These are phyloP conservation scores for Taiwanofungus camphoratus DNA, from an alignment of 1,284 basidiomycete genomes.

Conservation along the genomic window DNA sequence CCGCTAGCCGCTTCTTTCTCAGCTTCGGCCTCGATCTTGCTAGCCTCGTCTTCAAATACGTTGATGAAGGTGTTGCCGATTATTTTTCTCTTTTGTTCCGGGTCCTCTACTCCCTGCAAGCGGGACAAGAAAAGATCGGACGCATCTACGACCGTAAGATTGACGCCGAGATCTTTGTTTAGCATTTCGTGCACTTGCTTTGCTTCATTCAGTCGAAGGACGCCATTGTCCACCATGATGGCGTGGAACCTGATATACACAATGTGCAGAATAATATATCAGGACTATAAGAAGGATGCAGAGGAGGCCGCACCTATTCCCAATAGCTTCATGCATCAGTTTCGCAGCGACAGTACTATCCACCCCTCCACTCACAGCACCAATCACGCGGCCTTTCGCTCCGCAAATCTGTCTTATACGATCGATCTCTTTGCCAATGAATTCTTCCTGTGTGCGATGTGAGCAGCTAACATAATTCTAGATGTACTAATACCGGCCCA, in stretches of 20 bases:
- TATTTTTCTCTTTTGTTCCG: slow-evolving; percentile 96
- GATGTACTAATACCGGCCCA: slow-evolving; percentile 26
- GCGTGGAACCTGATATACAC: slow-evolving; percentile 79
- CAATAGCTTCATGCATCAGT: slow-evolving; percentile 99
- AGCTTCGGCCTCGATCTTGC: slow-evolving; percentile 84
- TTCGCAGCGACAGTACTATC: slow-evolving; percentile 98
- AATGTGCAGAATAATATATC: neutral
- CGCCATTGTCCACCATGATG: slow-evolving; percentile 99
- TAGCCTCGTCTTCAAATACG: slow-evolving; percentile 92
- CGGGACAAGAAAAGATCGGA: slow-evolving; percentile 91
- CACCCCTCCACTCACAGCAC: slow-evolving; percentile 96
- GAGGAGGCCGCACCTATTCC: slow-evolving; percentile 63
- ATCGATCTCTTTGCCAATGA: slow-evolving; percentile 95
- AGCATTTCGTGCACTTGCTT: slow-evolving; percentile 95
- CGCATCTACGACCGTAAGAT: slow-evolving; percentile 93
- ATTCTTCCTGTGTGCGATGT: slow-evolving; percentile 67
- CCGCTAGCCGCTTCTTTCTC: slow-evolving; percentile 67
- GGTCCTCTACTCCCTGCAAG: slow-evolving; percentile 89
- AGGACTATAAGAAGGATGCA: neutral
- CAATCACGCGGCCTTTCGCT: slow-evolving; percentile 92
- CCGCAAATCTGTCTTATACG: slow-evolving; percentile 96
- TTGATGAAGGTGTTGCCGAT: slow-evolving; percentile 99
- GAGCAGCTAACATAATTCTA: slow-evolving; percentile 1
- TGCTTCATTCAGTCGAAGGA: slow-evolving; percentile 89
- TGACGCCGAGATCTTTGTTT: slow-evolving; percentile 90